Base-by-base conservation (phyloP, 2,329 filamentous ascomycete genomes). In the Ophidiomyces ophidiicola region DNA sequence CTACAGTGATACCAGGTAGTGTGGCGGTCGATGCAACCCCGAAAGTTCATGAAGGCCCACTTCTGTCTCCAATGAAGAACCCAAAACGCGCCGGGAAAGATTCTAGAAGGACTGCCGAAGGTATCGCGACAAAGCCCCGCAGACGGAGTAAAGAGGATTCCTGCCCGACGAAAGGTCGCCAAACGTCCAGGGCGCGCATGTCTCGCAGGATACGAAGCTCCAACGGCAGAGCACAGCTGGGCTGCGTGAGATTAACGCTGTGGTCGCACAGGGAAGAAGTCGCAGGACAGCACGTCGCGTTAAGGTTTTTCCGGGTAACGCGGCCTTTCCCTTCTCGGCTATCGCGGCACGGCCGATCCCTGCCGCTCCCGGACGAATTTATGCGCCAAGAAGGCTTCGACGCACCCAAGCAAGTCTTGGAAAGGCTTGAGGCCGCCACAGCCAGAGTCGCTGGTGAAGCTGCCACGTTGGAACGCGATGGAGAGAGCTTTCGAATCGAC, bases 51-150 rank as follows among this genome's bases (percentile, higher is more conserved):
- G n/a, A n/a, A n/a, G 26, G 12, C 26, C 34, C 35, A 37, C 26
- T 19, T 29, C 15, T 24, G 11, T 12, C n/a, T 25, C 33, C 33
- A 25, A 10, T 18, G 4, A 10, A 28, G 7, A 10, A 31, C 17
- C 18, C 18, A 18, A 21, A 14, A 20, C 15, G 23, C n/a, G 34
- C 2, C 15, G 10, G 34, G 23, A 11, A 37, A 31, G 25, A 31
- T 37, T 37, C 35, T 15, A 37, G 35, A 37, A 30, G 24, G 31
- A 21, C 17, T 29, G 12, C 34, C 35, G 35, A 37, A n/a, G n/a
- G n/a, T n/a, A n/a, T n/a, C n/a, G n/a, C n/a, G n/a, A n/a, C n/a
- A n/a, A n/a, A n/a, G n/a, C n/a, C n/a, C n/a, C n/a, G n/a, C n/a
- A n/a, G n/a, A n/a, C n/a, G n/a, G n/a, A n/a, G n/a, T n/a, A n/a